Evolutionary conservation across 2,329 filamentous ascomycete species (phyloP), one percentile per base, ranked within the genome.

Genomic region (Colletotrichum sublineola): DNA sequence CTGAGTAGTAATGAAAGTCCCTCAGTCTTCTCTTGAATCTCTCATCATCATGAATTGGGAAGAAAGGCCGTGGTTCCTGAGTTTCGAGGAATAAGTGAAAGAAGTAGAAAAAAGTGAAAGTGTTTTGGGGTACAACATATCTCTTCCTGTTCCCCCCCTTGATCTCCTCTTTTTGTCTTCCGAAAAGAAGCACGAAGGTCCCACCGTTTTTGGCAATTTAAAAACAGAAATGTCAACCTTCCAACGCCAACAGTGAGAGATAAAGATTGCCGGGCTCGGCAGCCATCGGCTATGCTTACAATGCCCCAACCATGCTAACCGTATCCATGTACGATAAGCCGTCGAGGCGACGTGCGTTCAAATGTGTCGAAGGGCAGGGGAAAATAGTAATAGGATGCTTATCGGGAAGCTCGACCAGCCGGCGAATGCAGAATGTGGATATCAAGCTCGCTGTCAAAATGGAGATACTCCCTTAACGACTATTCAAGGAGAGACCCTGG

Each of bases 401-500:
- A 38, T 14, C n/a, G 33, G n/a, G n/a, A 52, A 46, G 29, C 20
- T 62, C 44, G 52, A 46, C 52, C 18, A 40, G 11, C 38, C 4
- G 11, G 48, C 42, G 42, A 36, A 62, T 57, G 42, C 44, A 50
- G 46, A 46, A 24, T 53, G n/a, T n/a, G 14, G 38, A n/a, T 52
- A 20, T 40, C 46, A n/a, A 40, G 33, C 4, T 29, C 33, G 9
- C n/a, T 63, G 33, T 38, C 46, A 24, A 63, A 12, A 52, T 12
- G 20, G 18, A 31, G 20, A 58, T 24, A 38, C 36, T 57, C 42
- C 31, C 74, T 82, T 78, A 89, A 73, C 87, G 87, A 75, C 89
- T 88, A 78, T 93, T 93, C 74, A 95, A 86, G 2, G 93, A 95
- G 24, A 95, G 83, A 12, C 92, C 89, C 79, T 94, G 92, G 79